Percentiles rank a stretch among this genome's conserved stretches.
Conservation (phyloP, 2,329 filamentous ascomycete genomes). For the Ceratocystis ficicola region DNA sequence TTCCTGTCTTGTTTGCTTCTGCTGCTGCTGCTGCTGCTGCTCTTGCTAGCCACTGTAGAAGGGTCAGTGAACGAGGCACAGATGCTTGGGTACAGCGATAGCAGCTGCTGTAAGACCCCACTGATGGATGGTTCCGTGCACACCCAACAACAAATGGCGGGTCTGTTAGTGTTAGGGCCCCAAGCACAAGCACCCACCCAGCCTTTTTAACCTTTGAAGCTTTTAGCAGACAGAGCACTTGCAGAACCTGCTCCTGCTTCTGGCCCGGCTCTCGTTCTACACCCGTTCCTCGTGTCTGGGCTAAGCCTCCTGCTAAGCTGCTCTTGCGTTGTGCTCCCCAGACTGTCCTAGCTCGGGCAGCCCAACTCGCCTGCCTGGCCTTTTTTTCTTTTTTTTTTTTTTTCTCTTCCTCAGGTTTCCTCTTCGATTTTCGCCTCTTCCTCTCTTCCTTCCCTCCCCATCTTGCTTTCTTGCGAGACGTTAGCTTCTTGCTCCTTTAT, state of each 20-base stretch:
- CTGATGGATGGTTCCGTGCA: not conserved
- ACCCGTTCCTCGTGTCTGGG: too few relatives aligned
- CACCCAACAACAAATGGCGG: conserved; percentile 3
- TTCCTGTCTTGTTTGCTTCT: too few relatives aligned
- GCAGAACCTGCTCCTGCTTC: too few relatives aligned
- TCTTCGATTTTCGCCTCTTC: not conserved
- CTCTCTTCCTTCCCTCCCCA: not conserved
- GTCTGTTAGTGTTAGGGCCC: not conserved
- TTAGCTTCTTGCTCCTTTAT: conserved; percentile 9
- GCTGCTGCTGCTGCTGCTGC: too few relatives aligned
- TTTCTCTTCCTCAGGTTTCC: conserved; percentile 17
- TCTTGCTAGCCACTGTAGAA: too few relatives aligned
- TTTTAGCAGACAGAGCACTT: too few relatives aligned
- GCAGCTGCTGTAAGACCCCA: not conserved
- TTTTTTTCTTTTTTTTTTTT: conserved; percentile 18
- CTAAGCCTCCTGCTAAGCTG: too few relatives aligned
- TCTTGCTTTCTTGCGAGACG: not conserved
- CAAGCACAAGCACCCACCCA: not conserved
- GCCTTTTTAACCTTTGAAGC: not conserved
- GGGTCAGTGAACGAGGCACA: not conserved
- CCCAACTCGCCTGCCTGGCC: too few relatives aligned
- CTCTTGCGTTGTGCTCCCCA: too few relatives aligned
- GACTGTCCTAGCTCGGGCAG: too few relatives aligned
- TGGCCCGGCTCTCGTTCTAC: too few relatives aligned
- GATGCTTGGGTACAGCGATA: not conserved